Evolutionary conservation across 305 asterid species (phyloP), one percentile per base, ranked within the genome.

Genomic region (Fraxinus sp.): DNA sequence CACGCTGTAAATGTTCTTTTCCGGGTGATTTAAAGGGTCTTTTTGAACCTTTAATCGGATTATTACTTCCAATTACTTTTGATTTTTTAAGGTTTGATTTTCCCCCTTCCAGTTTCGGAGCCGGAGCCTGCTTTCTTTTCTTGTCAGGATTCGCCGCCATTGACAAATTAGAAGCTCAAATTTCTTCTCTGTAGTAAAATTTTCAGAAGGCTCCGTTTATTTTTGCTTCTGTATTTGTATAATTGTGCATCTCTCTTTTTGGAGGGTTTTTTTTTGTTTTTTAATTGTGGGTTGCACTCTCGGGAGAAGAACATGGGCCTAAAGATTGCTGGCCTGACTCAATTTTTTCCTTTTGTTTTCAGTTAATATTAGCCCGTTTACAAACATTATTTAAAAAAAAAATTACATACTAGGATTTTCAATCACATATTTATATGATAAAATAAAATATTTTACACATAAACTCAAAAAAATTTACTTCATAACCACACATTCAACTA

Each of bases 81-180:
- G 91, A 85, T 57, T 91, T 90, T 79, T 90, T 91, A 39, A 86
- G 74, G 76, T 66, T 76, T 10, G 89, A 78, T 83, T 66, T 72
- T 10, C 77, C 33, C 36, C 82, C 90, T 3, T 83, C 91, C 20
- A 83, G 71, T 73, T 88, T 85, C 76, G 87, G 80, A 39, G 39
- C 81, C 3, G 89, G 78, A 52, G 72, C 76, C 32, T 86, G 84
- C 88, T 92, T 95, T 66, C 98, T 89, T 93, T 95, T 93, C 74
- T 81, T 92, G 74, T 84, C 89, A 9, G 89, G 85, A 79, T 88
- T 91, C 80, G 93, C 86, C 87, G 91, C 95, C 97, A 94, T 94
- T 83, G 89, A 78, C 66, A 84, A 26, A 68, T 72, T 78, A 49
- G 82, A 28, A 86, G 84, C 86, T 86, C 78, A 52, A 36, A 8